These are phyloP conservation scores for Solanum piurae DNA, from an alignment of 257 asterid genomes.

Conservation along the genomic window DNA sequence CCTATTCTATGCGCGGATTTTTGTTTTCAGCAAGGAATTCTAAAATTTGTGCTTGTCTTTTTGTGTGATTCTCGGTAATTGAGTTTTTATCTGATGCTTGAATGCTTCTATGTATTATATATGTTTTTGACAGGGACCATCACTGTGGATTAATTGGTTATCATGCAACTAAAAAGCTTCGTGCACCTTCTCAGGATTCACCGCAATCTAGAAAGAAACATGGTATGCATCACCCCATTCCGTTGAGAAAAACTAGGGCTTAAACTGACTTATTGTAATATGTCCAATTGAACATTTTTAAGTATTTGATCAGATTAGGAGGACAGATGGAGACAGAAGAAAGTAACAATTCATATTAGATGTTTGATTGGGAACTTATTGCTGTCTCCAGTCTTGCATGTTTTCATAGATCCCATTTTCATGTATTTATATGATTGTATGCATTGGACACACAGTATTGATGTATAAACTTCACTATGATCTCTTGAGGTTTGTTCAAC, in stretches of 20 bases:
- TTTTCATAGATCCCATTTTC: neutral
- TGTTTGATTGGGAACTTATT: neutral
- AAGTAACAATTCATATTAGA: neutral
- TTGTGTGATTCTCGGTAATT: neutral
- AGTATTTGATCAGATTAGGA: neutral
- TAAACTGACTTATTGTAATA: neutral
- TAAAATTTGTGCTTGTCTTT: neutral
- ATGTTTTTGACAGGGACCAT: slow-evolving; percentile 39
- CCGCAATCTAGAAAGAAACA: slow-evolving; percentile 12
- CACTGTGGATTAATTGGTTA: slow-evolving; percentile 87
- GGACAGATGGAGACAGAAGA: neutral
- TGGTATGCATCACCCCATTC: slow-evolving; percentile 38
- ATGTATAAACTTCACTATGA: neutral
- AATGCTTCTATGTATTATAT: neutral
- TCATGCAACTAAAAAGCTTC: slow-evolving; percentile 25
- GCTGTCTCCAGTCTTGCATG: neutral
- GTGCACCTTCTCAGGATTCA: slow-evolving; percentile 16
- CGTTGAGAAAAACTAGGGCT: slow-evolving; percentile 9
- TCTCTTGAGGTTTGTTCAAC: neutral
- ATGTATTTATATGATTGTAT: neutral
- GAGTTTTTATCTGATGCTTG: slow-evolving; percentile 6
- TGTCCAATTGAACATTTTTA: neutral
- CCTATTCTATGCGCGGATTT: neutral
- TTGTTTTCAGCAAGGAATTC: neutral
- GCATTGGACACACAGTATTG: neutral